Conservation (phyloP, 1,284 basidiomycete species). For the Somion occarium region DNA sequence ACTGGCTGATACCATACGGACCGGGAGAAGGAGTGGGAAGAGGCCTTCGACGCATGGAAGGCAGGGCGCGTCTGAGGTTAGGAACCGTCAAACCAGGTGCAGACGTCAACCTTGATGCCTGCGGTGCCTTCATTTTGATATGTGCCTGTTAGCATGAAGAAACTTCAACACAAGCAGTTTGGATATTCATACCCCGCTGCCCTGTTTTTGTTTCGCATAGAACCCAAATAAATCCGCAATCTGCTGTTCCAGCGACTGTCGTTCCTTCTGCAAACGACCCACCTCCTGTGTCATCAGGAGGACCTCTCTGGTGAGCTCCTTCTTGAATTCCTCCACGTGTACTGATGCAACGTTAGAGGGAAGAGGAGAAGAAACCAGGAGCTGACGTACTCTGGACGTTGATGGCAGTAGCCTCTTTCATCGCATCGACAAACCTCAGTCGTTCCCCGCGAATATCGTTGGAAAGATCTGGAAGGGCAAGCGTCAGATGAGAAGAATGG, state of each 20-base stretch:
- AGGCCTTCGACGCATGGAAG: conserved; percentile 6
- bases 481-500: not conserved
- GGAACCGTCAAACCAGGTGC: not conserved
- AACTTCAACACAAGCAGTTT: too few relatives aligned
- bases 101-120: too few relatives aligned
- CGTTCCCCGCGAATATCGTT: conserved; percentile 81
- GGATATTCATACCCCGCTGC: not conserved
- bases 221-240: conserved; percentile 71
- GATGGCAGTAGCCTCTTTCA: conserved; percentile 85
- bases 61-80: not conserved
- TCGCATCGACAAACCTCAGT: conserved; percentile 82
- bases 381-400: conserved; percentile 66
- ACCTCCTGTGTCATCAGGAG: conserved; percentile 72
- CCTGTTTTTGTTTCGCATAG: conserved; percentile 63
- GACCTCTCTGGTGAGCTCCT: conserved; percentile 71
- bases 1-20: not conserved
- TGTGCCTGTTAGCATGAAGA: too few relatives aligned
- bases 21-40: conserved; percentile 6
- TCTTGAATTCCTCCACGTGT: conserved; percentile 82
- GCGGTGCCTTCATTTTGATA: too few relatives aligned
- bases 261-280: conserved; percentile 65
- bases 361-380: not conserved
- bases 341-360: conserved; percentile 34
- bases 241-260: conserved; percentile 68
- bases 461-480: conserved; percentile 52